Base-by-base conservation (phyloP, 2,329 filamentous ascomycete species). In the Bipolaris gigantea region DNA sequence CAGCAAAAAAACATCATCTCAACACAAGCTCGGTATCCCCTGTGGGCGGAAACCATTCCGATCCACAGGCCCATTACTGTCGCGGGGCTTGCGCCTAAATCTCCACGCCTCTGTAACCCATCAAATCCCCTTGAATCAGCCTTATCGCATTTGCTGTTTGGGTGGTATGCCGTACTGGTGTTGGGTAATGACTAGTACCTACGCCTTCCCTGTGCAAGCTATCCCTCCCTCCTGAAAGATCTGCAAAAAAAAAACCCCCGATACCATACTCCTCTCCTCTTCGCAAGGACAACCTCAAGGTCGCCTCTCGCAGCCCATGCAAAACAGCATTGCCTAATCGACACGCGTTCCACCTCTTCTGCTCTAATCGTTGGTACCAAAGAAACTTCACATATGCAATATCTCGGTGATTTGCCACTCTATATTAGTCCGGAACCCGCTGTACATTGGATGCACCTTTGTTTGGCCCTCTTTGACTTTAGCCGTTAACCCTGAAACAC, bases 341-440 rank as follows among this genome's bases (percentile, higher is more conserved):
- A 27, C 36, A 23, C 18, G 15, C 39, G 34, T 33, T 18, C 19
- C 21, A 25, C 18, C 34, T 35, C 34, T 33, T 18, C 23, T 44
- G 40, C 44, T 45, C 18, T 45, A 48, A 30, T 38, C 21, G 16
- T 33, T 23, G 9, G 25, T 32, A n/a, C 15, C 21, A 42, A 47
- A 48, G 30, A 19, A 34, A 25, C 13, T 35, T 35, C 44, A 35
- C 32, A 34, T 27, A 30, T 30, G 10, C 27, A 48, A 48, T 53
- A 48, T 53, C 33, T 44, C 40, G 19, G 39, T 50, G 48, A 50
- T 50, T 50, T 40, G 39, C 30, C 40, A 50, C 33, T 40, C 33
- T 50, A 50, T 36, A 50, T 44, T 41, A 48, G 47, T 48, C 49
- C 47, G 51, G 47, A 48, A 41, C 36, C 49, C 47, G 51, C 35